Evolutionary conservation across 306 rosid genomes (phyloP).

Genomic region (Styphnolobium japonicum): DNA sequence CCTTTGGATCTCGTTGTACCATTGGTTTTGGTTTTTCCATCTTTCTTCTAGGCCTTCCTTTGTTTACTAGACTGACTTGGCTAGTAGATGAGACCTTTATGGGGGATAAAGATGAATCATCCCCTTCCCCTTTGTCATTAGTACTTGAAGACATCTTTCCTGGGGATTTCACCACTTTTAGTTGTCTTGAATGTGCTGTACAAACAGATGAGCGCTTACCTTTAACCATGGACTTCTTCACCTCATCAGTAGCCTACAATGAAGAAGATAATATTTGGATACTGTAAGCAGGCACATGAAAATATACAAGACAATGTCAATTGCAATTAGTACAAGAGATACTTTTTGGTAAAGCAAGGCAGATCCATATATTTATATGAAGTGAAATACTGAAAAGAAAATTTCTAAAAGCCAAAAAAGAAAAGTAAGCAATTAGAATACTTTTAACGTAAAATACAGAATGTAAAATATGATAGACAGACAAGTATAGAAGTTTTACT

Average conservation of each 20-base stretch:
- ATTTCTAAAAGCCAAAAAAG: not conserved
- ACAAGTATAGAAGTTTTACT: not conserved
- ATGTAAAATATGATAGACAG: conserved; percentile 1
- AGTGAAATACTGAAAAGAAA: not conserved
- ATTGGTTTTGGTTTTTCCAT: conserved; percentile 51
- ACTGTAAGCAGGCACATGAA: conserved; percentile 21
- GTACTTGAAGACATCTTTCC: conserved; percentile 45
- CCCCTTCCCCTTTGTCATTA: conserved; percentile 46
- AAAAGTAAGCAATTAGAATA: not conserved
- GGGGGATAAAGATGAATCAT: conserved; percentile 43
- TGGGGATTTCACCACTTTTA: conserved; percentile 45
- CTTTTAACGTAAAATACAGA: not conserved
- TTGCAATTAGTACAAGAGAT: not conserved
- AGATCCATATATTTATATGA: not conserved
- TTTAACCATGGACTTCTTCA: conserved; percentile 51
- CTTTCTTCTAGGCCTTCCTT: conserved; percentile 57
- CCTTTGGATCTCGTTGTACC: conserved; percentile 34
- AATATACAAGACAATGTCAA: conserved; percentile 10
- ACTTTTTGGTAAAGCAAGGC: conserved; percentile 18
- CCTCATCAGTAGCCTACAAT: conserved; percentile 59
- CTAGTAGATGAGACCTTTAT: conserved; percentile 45
- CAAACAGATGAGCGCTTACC: conserved; percentile 66
- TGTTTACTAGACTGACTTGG: conserved; percentile 43
- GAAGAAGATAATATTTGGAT: conserved; percentile 26
- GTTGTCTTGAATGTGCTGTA: conserved; percentile 46